These are phyloP conservation scores for Vitis rotundifolia DNA, from an alignment of 164 flowering plant species.

Conservation along the genomic window DNA sequence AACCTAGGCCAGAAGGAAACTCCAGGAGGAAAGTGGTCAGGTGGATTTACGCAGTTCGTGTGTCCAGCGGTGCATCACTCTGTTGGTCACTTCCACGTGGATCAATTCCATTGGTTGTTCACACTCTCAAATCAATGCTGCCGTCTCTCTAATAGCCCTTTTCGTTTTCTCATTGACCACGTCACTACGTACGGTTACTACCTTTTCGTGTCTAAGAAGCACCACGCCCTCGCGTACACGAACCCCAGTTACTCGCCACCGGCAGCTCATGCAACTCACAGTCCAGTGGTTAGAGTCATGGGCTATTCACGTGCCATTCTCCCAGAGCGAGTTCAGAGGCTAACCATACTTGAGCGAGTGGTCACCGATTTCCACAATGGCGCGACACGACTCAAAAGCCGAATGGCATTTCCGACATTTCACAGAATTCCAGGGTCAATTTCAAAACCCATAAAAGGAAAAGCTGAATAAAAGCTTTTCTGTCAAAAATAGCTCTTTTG, in stretches of 20 bases:
- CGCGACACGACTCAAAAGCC: conserved; percentile 4
- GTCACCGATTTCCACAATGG: conserved; percentile 3
- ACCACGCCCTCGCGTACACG: too few relatives aligned
- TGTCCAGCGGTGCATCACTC: too few relatives aligned
- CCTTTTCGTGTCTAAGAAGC: background rate
- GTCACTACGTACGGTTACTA: background rate
- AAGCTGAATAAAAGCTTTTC: background rate
- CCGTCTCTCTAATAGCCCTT: background rate
- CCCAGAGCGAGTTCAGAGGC: background rate
- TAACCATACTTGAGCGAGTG: background rate
- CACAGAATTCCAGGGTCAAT: background rate
- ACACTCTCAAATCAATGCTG: too few relatives aligned
- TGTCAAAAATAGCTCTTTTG: background rate
- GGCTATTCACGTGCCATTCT: background rate
- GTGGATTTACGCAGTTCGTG: too few relatives aligned
- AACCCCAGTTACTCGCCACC: too few relatives aligned
- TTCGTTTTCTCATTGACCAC: background rate
- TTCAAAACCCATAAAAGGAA: background rate
- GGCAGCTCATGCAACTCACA: too few relatives aligned
- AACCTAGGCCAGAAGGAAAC: too few relatives aligned
- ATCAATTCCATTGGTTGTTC: too few relatives aligned
- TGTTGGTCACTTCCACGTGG: too few relatives aligned
- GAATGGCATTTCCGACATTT: conserved; percentile 13
- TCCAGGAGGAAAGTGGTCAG: too few relatives aligned
- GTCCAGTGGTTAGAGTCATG: too few relatives aligned